Percentiles rank a stretch among this genome's conserved stretches.
These are phyloP conservation scores for Beauveria sp. DNA, from an alignment of 2,329 filamentous ascomycete genomes.

Conservation along the genomic window DNA sequence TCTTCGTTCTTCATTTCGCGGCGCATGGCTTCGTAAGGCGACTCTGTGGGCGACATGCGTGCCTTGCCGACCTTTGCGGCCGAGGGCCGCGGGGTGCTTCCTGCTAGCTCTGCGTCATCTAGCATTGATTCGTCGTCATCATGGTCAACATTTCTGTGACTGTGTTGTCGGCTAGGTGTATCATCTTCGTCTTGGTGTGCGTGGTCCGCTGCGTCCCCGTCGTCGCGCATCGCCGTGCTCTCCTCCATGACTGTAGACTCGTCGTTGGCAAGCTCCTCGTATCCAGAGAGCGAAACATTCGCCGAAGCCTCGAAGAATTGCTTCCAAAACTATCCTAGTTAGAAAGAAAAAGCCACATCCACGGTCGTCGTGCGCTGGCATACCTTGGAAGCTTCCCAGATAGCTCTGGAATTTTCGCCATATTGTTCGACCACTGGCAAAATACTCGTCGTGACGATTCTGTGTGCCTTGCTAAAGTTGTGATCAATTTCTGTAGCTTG, in stretches of 20 bases:
- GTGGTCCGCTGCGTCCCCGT: slow-evolving; percentile 37
- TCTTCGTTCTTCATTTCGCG: slow-evolving; percentile 52
- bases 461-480: slow-evolving; percentile 94
- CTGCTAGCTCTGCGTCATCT: slow-evolving; percentile 54
- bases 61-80: slow-evolving; percentile 41
- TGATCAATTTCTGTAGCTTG: slow-evolving; percentile 76
- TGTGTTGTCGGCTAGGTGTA: slow-evolving; percentile 20
- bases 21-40: slow-evolving; percentile 68
- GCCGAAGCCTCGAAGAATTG: slow-evolving; percentile 99
- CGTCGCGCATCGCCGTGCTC: slow-evolving; percentile 49
- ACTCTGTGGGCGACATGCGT: slow-evolving; percentile 59
- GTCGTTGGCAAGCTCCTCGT: slow-evolving; percentile 74
- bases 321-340: slow-evolving; percentile 76
- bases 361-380: slow-evolving; percentile 11
- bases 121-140: slow-evolving; percentile 56
- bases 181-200: slow-evolving; percentile 31
- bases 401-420: slow-evolving; percentile 82
- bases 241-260: slow-evolving; percentile 43
- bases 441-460: slow-evolving; percentile 91
- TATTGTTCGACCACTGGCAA: slow-evolving; percentile 92
- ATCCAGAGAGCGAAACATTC: slow-evolving; percentile 91
- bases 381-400: slow-evolving; percentile 96
- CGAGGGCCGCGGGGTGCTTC: slow-evolving; percentile 60
- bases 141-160: slow-evolving; percentile 19
- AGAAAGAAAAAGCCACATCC: neutral